Base-by-base conservation (phyloP, 2,329 filamentous ascomycete species). In the Colletotrichum caudatum region DNA sequence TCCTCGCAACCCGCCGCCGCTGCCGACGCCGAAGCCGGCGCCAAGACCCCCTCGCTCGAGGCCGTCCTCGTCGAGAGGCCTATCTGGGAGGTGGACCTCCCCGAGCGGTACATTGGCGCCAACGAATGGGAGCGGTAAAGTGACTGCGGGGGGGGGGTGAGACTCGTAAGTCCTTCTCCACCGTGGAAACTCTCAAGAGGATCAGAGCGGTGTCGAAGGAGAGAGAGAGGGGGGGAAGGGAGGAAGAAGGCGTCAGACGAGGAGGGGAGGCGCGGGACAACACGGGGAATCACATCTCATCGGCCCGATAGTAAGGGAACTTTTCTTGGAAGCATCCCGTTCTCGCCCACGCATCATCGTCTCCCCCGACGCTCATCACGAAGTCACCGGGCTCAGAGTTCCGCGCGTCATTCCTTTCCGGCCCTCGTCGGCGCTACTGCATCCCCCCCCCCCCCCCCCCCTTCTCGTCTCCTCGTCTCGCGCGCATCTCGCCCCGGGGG, bases 11-110 rank as follows among this genome's bases (percentile, higher is more conserved):
- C 8, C 18, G 78, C 74, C 37, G 76, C 74, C 26, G 76, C 76
- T 35, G 76, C 74, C 18, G 78, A 74, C 35, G 76, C 74, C 26
- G 76, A 76, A 35, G 76, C 74, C 23, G 76, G 76, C 39, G 79
- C 76, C 39, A 79, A 78, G 64, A 75, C 72, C 81, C 76, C 81
- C 5, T 41, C 84, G 14, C 82, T 93, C 5, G 96, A 99, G 82
- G 93, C 98, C 58, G 95, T 94, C 2, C 84, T 98, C 63, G 90
- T 98, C 18, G 95, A 98, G 84, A 86, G 95, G 77, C 95, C 95
- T 26, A 86, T 91, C 76, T 96, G 93, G 90, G 93, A 97, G 81
- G 85, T 94, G 71, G 92, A 95, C 74, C 84, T 95, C 79, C 91
- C 92, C 2, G 91, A 92, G 75, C 86, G 91, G 65, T 95, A 92